Evolutionary conservation across 257 asterid genomes (phyloP), one percentile per base, ranked within the genome.

Genomic region (Petunia axillaris): DNA sequence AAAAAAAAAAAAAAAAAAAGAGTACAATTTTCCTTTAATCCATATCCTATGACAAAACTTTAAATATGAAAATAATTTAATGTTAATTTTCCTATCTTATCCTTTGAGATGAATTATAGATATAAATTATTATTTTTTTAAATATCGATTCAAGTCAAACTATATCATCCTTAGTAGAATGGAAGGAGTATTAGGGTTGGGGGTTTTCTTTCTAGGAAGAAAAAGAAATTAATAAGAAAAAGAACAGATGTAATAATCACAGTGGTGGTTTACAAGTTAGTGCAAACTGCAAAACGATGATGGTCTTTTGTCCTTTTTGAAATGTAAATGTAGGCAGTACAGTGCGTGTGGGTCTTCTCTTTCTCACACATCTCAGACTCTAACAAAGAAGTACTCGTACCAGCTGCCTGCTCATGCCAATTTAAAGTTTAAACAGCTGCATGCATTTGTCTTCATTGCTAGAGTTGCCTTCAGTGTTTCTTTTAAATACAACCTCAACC

Each of bases 231-330:
- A 25, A 25, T 25, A 41, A n/a, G 13, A 8, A 46, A 40, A 3
- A 37, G 35, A 11, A 77, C n/a, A 77, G 43, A 14, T 15, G 2
- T 39, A 2, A 35, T 64, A 25, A 57, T 60, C 7, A 77, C 41
- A 16, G 55, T 41, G 58, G 16, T 58, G 43, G 60, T 6, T 7
- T 15, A 77, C 74, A 25, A 44, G 54, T 60, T 41, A 44, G 37
- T 14, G 75, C 73, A 65, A 16, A 67, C 39, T 67, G 55, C 55
- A 44, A n/a, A 8, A 71, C 74, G 60, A 77, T 77, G 81, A 77
- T 59, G 58, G 74, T 41, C 10, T 44, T 70, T 70, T 48, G 10
- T 10, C 77, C 77, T 70, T 70, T 70, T 25, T 70, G 59, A 70
- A 70, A 48, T 46, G 77, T 46, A 70, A 70, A 70, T 70, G 43